Evolutionary conservation across 116 monocot genomes (phyloP), one percentile per base, ranked within the genome.

Genomic region (Cymodocea nodosa): DNA sequence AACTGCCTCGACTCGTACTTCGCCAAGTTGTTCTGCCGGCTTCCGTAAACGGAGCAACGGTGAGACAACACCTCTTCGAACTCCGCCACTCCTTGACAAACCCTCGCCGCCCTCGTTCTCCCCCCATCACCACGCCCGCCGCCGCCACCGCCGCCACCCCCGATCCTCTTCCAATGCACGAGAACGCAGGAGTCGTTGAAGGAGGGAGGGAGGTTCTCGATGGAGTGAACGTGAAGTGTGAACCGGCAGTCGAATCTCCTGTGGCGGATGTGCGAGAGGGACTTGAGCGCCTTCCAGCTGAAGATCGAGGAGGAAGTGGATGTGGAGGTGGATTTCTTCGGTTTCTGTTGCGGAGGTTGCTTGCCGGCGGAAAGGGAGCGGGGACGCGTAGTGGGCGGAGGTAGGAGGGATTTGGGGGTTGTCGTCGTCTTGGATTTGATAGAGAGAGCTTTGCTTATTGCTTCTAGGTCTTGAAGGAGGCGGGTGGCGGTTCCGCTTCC

Each of bases 1-100:
- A 95, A 87, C 44, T 79, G 79, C 49, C 79, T 65, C 0, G 90
- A 65, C 71, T 98, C 92, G 64, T 98, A 98, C 82, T 84, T 98
- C 59, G 80, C 84, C 1, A 81, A 22, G 24, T 72, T 61, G 23
- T 66, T 63, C 50, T 72, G 63, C 40, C 75, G 73, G 67, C 76
- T 53, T 51, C 73, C 85, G 63, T 78, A 80, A 19, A 97, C 80
- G 10, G 85, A 72, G 68, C 91, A 97, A 18, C 71, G 62, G 37
- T 69, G 82, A 53, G 65, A 65, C 34, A 97, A 66, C n/a, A 77
- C 59, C 59, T 91, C 92, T n/a, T 86, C 80, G 68, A 98, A 85
- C 57, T 83, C 75, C 23, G 81, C 94, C 51, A 59, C 73, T 44
- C 87, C 87, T 36, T 73, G 68, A 51, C 59, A 35, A 16, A 79